phyloP scores from a whole-genome alignment of 495 filamentous ascomycete genomes.

The Tuber melanosporum region DNA sequence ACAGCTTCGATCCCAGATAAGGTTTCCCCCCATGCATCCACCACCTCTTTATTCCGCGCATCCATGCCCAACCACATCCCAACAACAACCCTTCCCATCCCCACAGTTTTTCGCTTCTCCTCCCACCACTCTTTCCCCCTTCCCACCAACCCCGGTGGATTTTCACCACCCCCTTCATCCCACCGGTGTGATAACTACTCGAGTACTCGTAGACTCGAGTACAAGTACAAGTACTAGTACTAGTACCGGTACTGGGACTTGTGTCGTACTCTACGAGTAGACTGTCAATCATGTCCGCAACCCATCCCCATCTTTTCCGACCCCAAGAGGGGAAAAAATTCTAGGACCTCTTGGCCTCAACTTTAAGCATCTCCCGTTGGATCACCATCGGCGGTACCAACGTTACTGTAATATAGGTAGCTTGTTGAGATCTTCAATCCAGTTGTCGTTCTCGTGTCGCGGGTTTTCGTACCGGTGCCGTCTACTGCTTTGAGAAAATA shows the following conservation, averaged over 20 bases:
- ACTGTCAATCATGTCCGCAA: background rate
- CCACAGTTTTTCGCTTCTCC: background rate
- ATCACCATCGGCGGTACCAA: background rate
- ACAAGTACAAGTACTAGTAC: too few species aligned
- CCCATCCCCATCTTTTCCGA: background rate
- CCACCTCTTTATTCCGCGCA: background rate
- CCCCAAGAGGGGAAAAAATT: background rate
- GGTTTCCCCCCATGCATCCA: slow-evolving; percentile 5
- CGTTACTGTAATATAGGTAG: too few species aligned
- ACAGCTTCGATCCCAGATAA: slow-evolving; percentile 15
- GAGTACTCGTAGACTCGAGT: too few species aligned
- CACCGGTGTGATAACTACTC: too few species aligned
- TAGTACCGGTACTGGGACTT: too few species aligned
- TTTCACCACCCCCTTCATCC: background rate
- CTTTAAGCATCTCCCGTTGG: too few species aligned
- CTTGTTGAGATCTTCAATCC: too few species aligned
- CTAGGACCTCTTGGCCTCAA: background rate
- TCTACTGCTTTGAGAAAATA: background rate
- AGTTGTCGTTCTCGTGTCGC: too few species aligned
- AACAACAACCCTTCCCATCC: background rate
- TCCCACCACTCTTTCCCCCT: background rate
- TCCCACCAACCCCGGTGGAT: background rate
- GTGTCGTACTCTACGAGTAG: background rate
- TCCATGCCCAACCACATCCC: background rate
- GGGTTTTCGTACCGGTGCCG: background rate